A percentile compares a stretch with the other conserved stretches of the same genome.
phyloP scores from a whole-genome alignment of 2,329 filamentous ascomycete species.

The Colletotrichum endophyticum region DNA sequence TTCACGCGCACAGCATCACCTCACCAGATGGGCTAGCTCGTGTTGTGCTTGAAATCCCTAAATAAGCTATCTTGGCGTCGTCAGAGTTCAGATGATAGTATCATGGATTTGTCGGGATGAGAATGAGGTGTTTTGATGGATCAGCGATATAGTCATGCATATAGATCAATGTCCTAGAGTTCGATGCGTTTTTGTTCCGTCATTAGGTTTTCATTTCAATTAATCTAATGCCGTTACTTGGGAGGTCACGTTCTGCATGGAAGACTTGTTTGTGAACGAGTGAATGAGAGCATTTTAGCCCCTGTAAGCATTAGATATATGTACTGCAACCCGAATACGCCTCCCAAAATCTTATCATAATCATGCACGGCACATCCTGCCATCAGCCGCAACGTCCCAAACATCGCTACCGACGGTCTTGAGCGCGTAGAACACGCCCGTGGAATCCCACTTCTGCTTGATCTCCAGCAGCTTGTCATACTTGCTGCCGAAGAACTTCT shows the following conservation, averaged over 20 bases:
- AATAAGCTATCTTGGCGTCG: not conserved
- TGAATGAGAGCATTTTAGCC: not conserved
- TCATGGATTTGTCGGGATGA: not conserved
- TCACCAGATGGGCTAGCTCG: not conserved
- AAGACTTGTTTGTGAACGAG: not conserved
- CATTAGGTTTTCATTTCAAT: not conserved
- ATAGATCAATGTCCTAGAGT: not conserved
- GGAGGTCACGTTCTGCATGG: not conserved
- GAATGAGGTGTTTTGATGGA: not conserved
- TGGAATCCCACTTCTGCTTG: constrained; percentile 56
- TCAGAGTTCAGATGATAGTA: no score
- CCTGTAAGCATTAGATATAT: not conserved
- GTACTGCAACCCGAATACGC: not conserved
- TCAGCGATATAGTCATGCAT: not conserved
- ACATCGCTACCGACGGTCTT: constrained; percentile 57
- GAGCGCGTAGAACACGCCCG: constrained; percentile 48
- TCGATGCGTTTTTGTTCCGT: not conserved
- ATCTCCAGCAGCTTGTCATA: constrained; percentile 45
- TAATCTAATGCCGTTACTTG: not conserved
- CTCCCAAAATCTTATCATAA: not conserved
- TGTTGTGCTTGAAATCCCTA: not conserved
- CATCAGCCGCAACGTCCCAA: constrained; percentile 46
- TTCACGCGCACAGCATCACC: not conserved
- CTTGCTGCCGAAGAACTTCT: constrained; percentile 52
- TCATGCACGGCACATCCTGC: constrained; percentile 42